These are phyloP conservation scores for Saccharomyces hybrid DNA, from an alignment of 1,139 yeast species.

Conservation along the genomic window DNA sequence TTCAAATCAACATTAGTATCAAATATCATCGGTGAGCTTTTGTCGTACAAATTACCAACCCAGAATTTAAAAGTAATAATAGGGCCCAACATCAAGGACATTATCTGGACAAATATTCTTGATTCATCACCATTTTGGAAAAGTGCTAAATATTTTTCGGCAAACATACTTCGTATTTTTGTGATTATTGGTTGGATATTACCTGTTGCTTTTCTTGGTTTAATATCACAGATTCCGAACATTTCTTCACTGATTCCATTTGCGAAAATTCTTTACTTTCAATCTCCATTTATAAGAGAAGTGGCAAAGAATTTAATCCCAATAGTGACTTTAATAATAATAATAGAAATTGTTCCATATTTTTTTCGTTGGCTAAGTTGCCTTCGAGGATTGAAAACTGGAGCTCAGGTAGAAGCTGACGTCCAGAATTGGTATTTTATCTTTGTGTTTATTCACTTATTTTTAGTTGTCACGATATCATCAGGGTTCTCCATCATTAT, in stretches of 20 bases:
- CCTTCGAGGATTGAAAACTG: conserved; percentile 47
- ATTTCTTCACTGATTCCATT: conserved; percentile 49
- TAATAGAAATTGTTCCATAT: conserved; percentile 49
- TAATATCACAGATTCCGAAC: conserved; percentile 57
- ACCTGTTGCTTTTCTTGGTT: conserved; percentile 65
- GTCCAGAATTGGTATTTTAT: conserved; percentile 62
- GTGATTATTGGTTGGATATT: conserved; percentile 56
- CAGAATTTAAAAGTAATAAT: conserved; percentile 38
- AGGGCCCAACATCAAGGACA: conserved; percentile 51
- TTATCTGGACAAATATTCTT: conserved; percentile 51
- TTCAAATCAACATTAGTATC: conserved; percentile 45
- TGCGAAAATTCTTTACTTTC: conserved; percentile 41
- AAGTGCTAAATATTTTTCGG: conserved; percentile 36
- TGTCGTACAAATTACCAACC: conserved; percentile 40
- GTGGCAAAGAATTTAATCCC: conserved; percentile 54
- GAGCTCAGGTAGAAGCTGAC: conserved; percentile 49
- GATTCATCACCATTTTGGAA: conserved; percentile 33
- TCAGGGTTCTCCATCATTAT: conserved; percentile 67
- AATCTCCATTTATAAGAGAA: conserved; percentile 47
- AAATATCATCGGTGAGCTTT: conserved; percentile 47
- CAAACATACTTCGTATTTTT: conserved; percentile 39
- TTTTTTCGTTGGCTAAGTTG: conserved; percentile 44
- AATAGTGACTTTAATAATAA: conserved; percentile 47
- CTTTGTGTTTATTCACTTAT: conserved; percentile 73
- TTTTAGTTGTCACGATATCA: conserved; percentile 76